These are phyloP conservation scores for Draba incana DNA, from an alignment of 345 rosid species.

Conservation along the genomic window DNA sequence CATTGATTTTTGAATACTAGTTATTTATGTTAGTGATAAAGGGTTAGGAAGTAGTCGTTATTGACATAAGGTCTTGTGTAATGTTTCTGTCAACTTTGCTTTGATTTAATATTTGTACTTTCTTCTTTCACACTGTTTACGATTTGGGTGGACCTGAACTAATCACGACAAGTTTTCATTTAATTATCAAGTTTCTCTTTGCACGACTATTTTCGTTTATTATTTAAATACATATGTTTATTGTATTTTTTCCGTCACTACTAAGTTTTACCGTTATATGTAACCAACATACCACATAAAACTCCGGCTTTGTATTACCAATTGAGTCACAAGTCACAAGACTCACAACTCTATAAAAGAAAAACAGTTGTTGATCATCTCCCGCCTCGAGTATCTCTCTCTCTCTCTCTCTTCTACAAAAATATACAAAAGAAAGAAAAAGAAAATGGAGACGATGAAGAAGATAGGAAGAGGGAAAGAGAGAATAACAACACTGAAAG, in stretches of 20 bases:
- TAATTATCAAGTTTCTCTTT: neutral
- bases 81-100: conserved; percentile 37
- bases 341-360: conserved; percentile 29
- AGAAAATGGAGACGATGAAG: conserved; percentile 35
- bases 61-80: conserved; percentile 19
- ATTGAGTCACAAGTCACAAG: conserved; percentile 6
- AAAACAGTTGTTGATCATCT: conserved; percentile 29
- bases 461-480: conserved; percentile 32
- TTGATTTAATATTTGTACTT: conserved; percentile 27
- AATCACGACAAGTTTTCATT: conserved; percentile 24
- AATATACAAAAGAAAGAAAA: neutral
- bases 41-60: conserved; percentile 42
- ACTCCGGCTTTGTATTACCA: neutral
- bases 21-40: conserved; percentile 5
- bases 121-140: conserved; percentile 30
- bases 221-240: too few relatives aligned
- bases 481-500: conserved; percentile 33
- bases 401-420: neutral
- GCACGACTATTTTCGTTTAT: too few relatives aligned
- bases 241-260: neutral
- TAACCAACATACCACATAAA: neutral
- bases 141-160: conserved; percentile 36
- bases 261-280: too few relatives aligned
- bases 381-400: conserved; percentile 32
- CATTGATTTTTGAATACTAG: neutral